These are phyloP conservation scores for Eremothecium coryli DNA, from an alignment of 1,139 yeast genomes.

Conservation along the genomic window DNA sequence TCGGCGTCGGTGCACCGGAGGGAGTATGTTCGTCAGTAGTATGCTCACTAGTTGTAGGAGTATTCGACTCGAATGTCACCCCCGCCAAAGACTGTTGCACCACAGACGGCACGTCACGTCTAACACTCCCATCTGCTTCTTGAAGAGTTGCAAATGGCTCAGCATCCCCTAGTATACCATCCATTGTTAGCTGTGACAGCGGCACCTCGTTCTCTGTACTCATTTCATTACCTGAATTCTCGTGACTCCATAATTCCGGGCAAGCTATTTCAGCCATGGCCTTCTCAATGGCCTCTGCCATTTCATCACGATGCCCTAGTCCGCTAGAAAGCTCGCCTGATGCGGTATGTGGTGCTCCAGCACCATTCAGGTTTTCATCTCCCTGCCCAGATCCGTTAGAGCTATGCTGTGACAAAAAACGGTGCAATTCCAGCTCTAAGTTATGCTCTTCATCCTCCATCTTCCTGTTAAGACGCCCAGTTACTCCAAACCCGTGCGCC, in stretches of 20 bases:
- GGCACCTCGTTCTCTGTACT: slow-evolving; percentile 9
- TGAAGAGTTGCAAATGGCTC: slow-evolving; percentile 7
- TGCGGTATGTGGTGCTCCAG: no score
- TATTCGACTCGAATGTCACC: background rate
- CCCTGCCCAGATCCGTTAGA: background rate
- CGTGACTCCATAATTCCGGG: slow-evolving; percentile 10
- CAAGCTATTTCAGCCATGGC: slow-evolving; percentile 14
- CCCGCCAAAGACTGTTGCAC: background rate
- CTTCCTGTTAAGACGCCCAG: slow-evolving; percentile 1
- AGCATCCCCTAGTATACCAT: slow-evolving; percentile 18
- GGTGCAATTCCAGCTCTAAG: slow-evolving; percentile 18
- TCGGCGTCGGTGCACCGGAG: background rate
- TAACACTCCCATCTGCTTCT: slow-evolving; percentile 5
- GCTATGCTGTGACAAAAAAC: slow-evolving; percentile 16
- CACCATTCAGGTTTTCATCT: no score
- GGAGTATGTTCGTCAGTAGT: background rate
- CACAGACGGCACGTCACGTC: background rate
- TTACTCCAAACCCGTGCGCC: no score
- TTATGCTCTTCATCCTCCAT: slow-evolving; percentile 10
- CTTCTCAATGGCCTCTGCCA: slow-evolving; percentile 16
- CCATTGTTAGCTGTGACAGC: slow-evolving; percentile 21
- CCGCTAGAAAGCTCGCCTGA: no score
- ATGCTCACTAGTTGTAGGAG: background rate
- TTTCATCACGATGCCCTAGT: slow-evolving; percentile 9
- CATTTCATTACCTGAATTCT: slow-evolving; percentile 5